phyloP scores from a whole-genome alignment of 2,329 filamentous ascomycete genomes.

The Podosphaera aphanis region DNA sequence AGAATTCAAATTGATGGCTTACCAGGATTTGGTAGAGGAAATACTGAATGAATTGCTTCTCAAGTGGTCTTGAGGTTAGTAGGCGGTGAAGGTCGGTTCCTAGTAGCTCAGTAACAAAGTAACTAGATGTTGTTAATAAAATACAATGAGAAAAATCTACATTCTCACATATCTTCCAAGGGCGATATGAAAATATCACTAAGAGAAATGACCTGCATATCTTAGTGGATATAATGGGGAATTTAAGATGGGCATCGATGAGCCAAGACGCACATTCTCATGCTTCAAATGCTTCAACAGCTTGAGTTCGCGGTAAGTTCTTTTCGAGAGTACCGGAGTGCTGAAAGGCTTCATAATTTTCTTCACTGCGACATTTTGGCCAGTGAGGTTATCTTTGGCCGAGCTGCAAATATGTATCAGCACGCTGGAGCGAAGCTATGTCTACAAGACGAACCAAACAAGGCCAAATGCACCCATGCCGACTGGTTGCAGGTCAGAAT shows the following conservation, averaged over 20 bases:
- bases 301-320: conserved; percentile 94
- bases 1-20: conserved; percentile 16
- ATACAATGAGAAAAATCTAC: neutral
- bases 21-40: conserved; percentile 98
- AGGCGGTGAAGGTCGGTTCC: conserved; percentile 91
- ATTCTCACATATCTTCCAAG: conserved; percentile 61
- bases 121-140: conserved; percentile 27
- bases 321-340: conserved; percentile 92
- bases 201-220: conserved; percentile 64
- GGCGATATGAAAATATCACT: conserved; percentile 99
- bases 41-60: conserved; percentile 99
- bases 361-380: conserved; percentile 92
- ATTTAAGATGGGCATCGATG: neutral
- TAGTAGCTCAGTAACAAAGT: conserved; percentile 93
- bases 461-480: conserved; percentile 98
- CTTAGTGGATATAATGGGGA: conserved; percentile 19
- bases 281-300: conserved; percentile 88
- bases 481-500: conserved; percentile 92
- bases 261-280: conserved; percentile 48
- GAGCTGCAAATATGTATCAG: conserved; percentile 36
- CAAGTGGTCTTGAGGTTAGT: conserved; percentile 79
- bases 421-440: neutral
- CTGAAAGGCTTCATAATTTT: conserved; percentile 99
- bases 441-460: conserved; percentile 48
- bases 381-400: conserved; percentile 90